Evolutionary conservation across 345 rosid species (phyloP).

Genomic region (Eutrema yunnanense): DNA sequence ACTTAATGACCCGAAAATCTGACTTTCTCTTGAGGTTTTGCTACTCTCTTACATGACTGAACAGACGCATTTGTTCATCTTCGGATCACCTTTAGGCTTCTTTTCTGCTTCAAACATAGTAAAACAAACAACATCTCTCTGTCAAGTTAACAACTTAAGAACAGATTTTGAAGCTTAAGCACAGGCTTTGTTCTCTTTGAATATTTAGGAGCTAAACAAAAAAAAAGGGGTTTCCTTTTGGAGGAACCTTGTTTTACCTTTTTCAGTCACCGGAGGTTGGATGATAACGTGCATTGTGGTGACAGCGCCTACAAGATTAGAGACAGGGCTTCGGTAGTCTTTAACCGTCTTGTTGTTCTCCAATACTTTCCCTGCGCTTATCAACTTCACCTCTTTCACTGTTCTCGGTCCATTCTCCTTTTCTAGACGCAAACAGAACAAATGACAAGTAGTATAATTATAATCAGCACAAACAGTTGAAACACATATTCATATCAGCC

Average conservation of each 20-base stretch:
- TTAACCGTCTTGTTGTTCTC: slow-evolving; percentile 78
- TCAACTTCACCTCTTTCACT: slow-evolving; percentile 82
- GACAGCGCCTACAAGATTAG: slow-evolving; percentile 74
- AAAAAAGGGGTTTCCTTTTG: neutral
- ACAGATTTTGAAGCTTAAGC: neutral
- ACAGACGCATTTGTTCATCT: slow-evolving; percentile 82
- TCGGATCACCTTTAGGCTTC: slow-evolving; percentile 47
- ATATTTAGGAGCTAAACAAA: too few relatives aligned
- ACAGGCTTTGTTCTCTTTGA: neutral
- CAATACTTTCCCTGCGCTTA: slow-evolving; percentile 88
- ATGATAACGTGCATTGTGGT: slow-evolving; percentile 97
- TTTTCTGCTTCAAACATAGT: slow-evolving; percentile 50
- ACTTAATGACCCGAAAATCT: neutral
- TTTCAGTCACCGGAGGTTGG: slow-evolving; percentile 67
- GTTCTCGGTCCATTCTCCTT: slow-evolving; percentile 87
- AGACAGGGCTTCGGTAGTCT: slow-evolving; percentile 78
- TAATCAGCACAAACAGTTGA: too few relatives aligned
- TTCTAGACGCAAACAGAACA: slow-evolving; percentile 37
- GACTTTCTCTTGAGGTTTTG: neutral
- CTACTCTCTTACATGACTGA: slow-evolving; percentile 53
- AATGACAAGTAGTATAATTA: neutral
- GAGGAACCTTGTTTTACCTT: slow-evolving; percentile 41
- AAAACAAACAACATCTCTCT: slow-evolving; percentile 10
- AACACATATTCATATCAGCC: too few relatives aligned
- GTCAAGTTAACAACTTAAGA: neutral